phyloP scores from a whole-genome alignment of 306 rosid genomes.

The Prunus fruticosa region DNA sequence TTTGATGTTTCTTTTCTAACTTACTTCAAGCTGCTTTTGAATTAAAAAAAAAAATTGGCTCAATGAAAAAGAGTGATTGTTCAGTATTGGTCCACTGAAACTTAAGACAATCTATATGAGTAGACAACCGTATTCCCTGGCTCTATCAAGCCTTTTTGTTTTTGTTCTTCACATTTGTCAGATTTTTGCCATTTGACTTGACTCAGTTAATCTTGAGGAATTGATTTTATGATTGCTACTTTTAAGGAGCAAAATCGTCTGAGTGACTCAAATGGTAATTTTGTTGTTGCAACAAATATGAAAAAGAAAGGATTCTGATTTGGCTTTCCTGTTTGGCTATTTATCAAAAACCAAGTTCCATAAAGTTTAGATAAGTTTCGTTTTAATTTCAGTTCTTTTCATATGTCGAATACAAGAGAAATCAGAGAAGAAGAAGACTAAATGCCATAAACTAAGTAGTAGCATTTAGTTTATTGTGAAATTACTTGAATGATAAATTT shows the following conservation, averaged over 20 bases:
- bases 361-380: not conserved
- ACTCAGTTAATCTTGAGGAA: not conserved
- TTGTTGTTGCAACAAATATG: no score
- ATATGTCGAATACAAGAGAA: not conserved
- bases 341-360: not conserved
- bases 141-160: not conserved
- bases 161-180: not conserved
- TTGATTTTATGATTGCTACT: not conserved
- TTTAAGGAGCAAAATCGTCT: no score
- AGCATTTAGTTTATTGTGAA: not conserved
- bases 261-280: no score
- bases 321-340: not conserved
- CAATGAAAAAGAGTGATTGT: not conserved
- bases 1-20: not conserved
- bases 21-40: not conserved
- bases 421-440: not conserved
- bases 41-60: not conserved
- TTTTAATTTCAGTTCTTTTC: not conserved
- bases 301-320: not conserved
- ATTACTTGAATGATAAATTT: slow-evolving; percentile 8
- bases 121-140: no score
- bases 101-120: no score
- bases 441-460: not conserved
- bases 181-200: not conserved
- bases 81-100: not conserved